These are phyloP conservation scores for Colletotrichum sp. DNA, from an alignment of 2,329 filamentous ascomycete genomes.

Conservation along the genomic window DNA sequence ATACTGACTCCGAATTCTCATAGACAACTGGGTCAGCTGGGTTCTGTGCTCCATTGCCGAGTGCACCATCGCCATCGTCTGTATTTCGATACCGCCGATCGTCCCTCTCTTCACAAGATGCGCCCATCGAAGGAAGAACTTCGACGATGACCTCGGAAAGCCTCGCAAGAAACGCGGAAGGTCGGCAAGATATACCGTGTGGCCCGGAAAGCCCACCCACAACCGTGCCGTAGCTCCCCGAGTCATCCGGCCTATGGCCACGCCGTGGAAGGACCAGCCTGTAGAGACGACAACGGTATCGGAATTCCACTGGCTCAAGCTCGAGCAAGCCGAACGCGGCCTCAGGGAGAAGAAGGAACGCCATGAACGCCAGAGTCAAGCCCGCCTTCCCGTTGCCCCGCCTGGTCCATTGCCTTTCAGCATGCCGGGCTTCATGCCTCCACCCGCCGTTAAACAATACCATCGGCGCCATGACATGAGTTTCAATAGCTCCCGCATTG, in stretches of 20 bases:
- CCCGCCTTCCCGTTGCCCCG: neutral
- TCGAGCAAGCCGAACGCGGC: neutral
- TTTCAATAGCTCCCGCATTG: neutral
- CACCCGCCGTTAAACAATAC: neutral
- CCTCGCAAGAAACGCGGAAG: neutral
- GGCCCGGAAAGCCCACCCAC: neutral
- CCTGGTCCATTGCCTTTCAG: neutral
- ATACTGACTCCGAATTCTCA: neutral
- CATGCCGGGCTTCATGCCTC: neutral
- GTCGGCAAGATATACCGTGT: neutral
- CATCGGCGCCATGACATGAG: neutral
- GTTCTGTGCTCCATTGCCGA: constrained; percentile 37
- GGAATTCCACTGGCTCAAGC: constrained; percentile 9
- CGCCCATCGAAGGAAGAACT: neutral
- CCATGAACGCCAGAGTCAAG: neutral
- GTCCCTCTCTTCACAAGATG: constrained; percentile 25
- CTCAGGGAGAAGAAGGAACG: neutral
- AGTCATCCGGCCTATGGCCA: constrained; percentile 13
- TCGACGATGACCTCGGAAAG: neutral
- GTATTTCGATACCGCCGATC: constrained; percentile 36
- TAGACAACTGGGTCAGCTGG: constrained; percentile 32
- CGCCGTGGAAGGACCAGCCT: constrained; percentile 10
- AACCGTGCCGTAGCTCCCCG: neutral
- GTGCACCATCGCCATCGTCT: constrained; percentile 35
- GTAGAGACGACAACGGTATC: neutral